Evolutionary conservation across 2,329 filamentous ascomycete genomes (phyloP).

Genomic region (Colletotrichum chlorophyti): DNA sequence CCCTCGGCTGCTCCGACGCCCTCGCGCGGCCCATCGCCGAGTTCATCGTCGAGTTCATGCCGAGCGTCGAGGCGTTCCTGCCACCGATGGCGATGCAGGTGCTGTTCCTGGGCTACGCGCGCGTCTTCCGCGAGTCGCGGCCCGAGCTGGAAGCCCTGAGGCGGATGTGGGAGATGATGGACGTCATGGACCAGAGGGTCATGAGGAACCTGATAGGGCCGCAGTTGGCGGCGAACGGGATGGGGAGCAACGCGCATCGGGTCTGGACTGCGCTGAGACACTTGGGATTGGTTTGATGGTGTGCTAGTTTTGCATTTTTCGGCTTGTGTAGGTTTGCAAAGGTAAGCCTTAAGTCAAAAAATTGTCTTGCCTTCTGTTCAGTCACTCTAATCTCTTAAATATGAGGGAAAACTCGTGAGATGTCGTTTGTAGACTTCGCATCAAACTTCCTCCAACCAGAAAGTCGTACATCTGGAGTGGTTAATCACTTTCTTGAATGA

Average conservation of each 20-base stretch:
- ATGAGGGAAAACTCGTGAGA: not conserved
- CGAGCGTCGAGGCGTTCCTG: slow-evolving; percentile 17
- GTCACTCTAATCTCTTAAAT: too few species aligned
- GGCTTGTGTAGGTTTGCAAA: too few species aligned
- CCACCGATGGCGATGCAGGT: slow-evolving; percentile 11
- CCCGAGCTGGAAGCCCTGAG: slow-evolving; percentile 19
- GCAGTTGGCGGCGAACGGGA: slow-evolving; percentile 9
- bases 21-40: slow-evolving; percentile 33
- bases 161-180: slow-evolving; percentile 25
- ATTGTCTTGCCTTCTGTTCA: too few species aligned
- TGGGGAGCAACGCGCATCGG: slow-evolving; percentile 16
- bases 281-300: slow-evolving; percentile 4
- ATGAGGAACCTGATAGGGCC: slow-evolving; percentile 14
- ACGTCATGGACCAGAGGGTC: slow-evolving; percentile 1
- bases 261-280: slow-evolving; percentile 25
- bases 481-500: too few species aligned
- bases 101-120: slow-evolving; percentile 20
- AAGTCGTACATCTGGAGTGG: too few species aligned
- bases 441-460: too few species aligned
- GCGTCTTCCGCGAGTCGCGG: slow-evolving; percentile 20
- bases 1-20: slow-evolving; percentile 35
- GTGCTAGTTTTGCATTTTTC: not conserved
- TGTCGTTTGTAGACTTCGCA: too few species aligned
- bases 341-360: too few species aligned
- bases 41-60: slow-evolving; percentile 34